phyloP scores from a whole-genome alignment of 164 flowering plant species.

The Nelumbo lutea region DNA sequence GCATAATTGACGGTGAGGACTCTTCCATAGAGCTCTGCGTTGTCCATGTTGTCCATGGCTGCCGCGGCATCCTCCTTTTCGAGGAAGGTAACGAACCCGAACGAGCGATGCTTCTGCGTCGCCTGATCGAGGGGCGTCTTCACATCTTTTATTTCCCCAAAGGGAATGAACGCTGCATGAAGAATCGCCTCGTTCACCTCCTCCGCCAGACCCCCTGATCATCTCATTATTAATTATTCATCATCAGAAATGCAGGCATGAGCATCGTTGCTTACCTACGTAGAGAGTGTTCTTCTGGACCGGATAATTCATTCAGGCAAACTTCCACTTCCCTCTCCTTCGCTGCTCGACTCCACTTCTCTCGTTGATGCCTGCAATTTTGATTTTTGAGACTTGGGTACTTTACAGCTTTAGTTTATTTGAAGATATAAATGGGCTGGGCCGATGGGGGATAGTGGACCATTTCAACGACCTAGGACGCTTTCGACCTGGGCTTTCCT shows the following conservation, averaged over 20 bases:
- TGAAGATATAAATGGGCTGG: no score
- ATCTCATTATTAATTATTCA: background rate
- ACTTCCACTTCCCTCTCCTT: no score
- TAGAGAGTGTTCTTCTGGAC: slow-evolving; percentile 72
- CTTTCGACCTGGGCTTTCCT: no score
- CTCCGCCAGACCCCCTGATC: slow-evolving; percentile 81
- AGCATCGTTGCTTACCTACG: slow-evolving; percentile 36
- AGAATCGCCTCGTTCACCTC: slow-evolving; percentile 89
- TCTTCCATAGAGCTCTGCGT: slow-evolving; percentile 54
- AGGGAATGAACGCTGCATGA: slow-evolving; percentile 87
- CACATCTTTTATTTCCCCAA: slow-evolving; percentile 97
- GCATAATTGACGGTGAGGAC: slow-evolving; percentile 92
- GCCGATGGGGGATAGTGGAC: no score
- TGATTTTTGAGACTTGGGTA: no score
- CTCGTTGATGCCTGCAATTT: no score
- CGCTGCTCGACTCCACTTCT: no score
- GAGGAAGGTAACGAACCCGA: slow-evolving; percentile 93
- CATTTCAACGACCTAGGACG: no score
- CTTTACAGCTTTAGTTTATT: no score
- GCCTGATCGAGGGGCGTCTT: slow-evolving; percentile 94
- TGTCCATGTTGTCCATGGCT: slow-evolving; percentile 98
- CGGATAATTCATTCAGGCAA: slow-evolving; percentile 22
- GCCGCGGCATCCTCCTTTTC: slow-evolving; percentile 82
- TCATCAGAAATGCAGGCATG: slow-evolving; percentile 1
- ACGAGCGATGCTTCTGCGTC: slow-evolving; percentile 94